Base-by-base conservation (phyloP, 192 early-diverging fungal species). In the Linnemannia schmuckeri region DNA sequence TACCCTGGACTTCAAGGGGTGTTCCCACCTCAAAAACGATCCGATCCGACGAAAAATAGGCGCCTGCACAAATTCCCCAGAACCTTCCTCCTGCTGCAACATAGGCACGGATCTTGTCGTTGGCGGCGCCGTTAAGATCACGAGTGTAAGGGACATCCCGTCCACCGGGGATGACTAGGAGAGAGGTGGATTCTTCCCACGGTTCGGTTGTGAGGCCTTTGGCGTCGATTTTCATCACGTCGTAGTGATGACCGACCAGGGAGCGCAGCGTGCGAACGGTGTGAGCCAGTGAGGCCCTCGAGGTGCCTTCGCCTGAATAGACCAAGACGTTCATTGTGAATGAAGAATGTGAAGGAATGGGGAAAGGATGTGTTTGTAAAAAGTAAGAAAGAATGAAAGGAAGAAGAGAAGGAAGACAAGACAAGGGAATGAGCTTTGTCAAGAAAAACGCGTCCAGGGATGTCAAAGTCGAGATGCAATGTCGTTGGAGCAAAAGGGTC, bases 11-110 rank as follows among this genome's bases (percentile, higher is more conserved):
- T 79, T 95, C 91, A 68, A 94, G 87, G 10, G 77, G 77, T 35
- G 89, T 88, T 7, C 92, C 94, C 0, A 89, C 84, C 88, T 98
- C 96, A 90, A 99, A 98, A 82, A 95, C 94, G 37, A 96, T 93
- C 24, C 88, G 83, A 8, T 82, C 86, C 40, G 91, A 90, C 8
- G 91, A 96, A 86, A 96, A 99, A 88, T 98, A 98, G 4, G 90
- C 92, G 30, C 98, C 99, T 0, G 96, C 97, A 74, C 99, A 98
- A 12, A 99, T 94, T 0, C 99, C 99, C 72, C 97, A 89, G 88
- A 97, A 99, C 33, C 91, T 89, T 3, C 99, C 99, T 68, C 97
- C 98, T 27, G 72, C 76, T 27, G 87, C 69, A 17, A 98, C 95
- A 90, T 93, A 97, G 22, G 88, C 80, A 3, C 76, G 78, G 74